phyloP scores from a whole-genome alignment of 495 filamentous ascomycete species.

The Aspergillus mulundensis region DNA sequence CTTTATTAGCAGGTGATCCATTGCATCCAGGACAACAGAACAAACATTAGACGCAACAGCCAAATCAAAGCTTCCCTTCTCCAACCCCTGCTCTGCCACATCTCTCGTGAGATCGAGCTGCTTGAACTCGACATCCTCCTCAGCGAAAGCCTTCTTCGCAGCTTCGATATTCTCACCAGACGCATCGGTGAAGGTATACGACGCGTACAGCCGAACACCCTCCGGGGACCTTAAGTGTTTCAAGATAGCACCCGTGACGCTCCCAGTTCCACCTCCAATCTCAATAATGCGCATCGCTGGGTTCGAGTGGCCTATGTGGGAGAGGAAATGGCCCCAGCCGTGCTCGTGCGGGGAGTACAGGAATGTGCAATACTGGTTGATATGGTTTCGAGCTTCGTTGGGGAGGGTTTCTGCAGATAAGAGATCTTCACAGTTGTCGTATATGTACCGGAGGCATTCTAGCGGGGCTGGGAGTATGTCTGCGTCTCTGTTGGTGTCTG shows the following conservation, averaged over 20 bases:
- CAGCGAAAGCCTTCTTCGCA: conserved; percentile 39
- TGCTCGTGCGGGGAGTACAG: not conserved
- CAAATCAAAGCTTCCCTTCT: conserved; percentile 43
- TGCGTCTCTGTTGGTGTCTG: not conserved
- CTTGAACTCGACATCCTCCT: conserved; percentile 35
- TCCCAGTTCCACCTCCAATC: conserved; percentile 42
- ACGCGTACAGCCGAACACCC: conserved; percentile 10
- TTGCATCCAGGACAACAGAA: too few species aligned
- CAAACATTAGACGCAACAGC: conserved; percentile 47
- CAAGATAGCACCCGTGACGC: conserved; percentile 19
- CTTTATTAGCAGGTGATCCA: too few species aligned
- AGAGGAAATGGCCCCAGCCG: conserved; percentile 13
- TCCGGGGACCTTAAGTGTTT: conserved; percentile 20
- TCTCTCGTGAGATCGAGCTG: conserved; percentile 45
- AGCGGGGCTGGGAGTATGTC: not conserved
- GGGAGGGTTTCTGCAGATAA: not conserved
- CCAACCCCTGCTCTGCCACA: conserved; percentile 45
- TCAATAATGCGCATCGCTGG: conserved; percentile 41
- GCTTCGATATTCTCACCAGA: conserved; percentile 47
- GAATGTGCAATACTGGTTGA: not conserved
- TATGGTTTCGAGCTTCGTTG: not conserved
- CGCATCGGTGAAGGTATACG: conserved; percentile 36
- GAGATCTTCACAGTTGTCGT: not conserved
- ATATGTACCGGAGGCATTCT: not conserved
- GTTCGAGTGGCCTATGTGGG: conserved; percentile 31